A percentile compares a stretch with the other conserved stretches of the same genome.
These are phyloP conservation scores for Penicillium malachiteum DNA, from an alignment of 495 filamentous ascomycete species.

Conservation along the genomic window DNA sequence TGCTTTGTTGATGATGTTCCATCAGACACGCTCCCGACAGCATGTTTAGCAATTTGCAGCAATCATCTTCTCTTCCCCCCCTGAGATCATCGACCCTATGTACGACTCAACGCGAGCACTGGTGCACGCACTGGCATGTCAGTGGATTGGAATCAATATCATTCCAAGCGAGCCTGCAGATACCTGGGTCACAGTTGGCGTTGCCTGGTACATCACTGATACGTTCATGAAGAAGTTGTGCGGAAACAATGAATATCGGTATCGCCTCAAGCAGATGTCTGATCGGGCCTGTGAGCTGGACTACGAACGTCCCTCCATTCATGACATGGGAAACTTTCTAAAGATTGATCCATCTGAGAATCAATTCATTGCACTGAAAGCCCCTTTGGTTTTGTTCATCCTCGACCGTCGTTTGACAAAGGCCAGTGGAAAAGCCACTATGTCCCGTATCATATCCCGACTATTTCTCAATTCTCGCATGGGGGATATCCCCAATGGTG, in stretches of 20 bases:
- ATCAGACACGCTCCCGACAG: conserved; percentile 69
- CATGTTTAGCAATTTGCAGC: conserved; percentile 83
- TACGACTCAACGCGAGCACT: conserved; percentile 73
- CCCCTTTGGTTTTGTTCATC: conserved; percentile 88
- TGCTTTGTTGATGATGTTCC: conserved; percentile 90
- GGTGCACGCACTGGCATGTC: conserved; percentile 80
- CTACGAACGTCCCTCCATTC: conserved; percentile 75
- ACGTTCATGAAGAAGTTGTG: conserved; percentile 84
- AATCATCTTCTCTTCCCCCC: conserved; percentile 78
- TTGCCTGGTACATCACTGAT: conserved; percentile 91
- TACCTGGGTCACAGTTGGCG: conserved; percentile 87
- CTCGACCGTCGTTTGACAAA: conserved; percentile 88
- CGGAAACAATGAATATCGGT: conserved; percentile 92
- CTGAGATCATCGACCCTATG: conserved; percentile 77
- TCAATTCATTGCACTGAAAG: conserved; percentile 90
- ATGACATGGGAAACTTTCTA: conserved; percentile 73
- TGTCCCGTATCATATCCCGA: conserved; percentile 78
- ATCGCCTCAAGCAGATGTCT: conserved; percentile 80
- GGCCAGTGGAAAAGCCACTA: conserved; percentile 74
- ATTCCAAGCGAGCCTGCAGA: conserved; percentile 77
- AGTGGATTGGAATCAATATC: conserved; percentile 91
- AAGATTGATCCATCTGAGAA: conserved; percentile 77
- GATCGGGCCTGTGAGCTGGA: conserved; percentile 83
- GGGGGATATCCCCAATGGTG: conserved; percentile 68
- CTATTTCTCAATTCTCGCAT: conserved; percentile 80